Base-by-base conservation (phyloP, 75 land plant genomes). In the Larix kaempferi region DNA sequence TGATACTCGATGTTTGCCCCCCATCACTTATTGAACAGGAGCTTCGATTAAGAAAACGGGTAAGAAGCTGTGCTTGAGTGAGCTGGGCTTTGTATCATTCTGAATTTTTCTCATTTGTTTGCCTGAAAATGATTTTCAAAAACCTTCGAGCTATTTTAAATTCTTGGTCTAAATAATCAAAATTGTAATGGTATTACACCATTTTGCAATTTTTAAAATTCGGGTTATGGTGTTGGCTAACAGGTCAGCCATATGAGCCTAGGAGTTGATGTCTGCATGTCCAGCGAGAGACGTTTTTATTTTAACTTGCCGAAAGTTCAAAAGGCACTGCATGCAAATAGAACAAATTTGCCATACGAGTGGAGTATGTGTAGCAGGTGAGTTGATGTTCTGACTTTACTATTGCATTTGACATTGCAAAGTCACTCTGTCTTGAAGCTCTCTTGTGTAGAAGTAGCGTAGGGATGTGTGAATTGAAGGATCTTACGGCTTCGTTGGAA, bases 241-340 rank as follows among this genome's bases (percentile, higher is more conserved):
- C 88, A 92, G 94, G 88, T 81, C 1, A 88, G 93, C 7, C 87
- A 93, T 74, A 91, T 82, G 17, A 93, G 93, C 62, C 56, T 86
- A 25, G 93, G 93, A 5, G 91, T 93, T 69, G 95, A 94, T 81
- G 95, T 94, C 22, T 94, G 97, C 75, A 92, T 94, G 85, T 82
- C 78, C 15, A 77, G 66, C 59, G 97, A 94, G 86, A 82, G 97
- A 56, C 57, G 54, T 16, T 92, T 88, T 81, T 98, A 98, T 78
- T 86, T 98, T 81, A 98, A 95, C 78, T 84, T 92, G 71, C 99
- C 92, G 33, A 95, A 98, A 69, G 99, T 98, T 79, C 99, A 98
- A 79, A 77, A 82, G 55, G 98, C 99, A 78, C 93, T 98, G 74
- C 99, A 98, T 92, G 98, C 99, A 25, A 98, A 98, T 82, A 76